A percentile compares a stretch with the other conserved stretches of the same genome.
Conservation (phyloP, 176 grass and related monocot species). For the Aegilops bicornis region DNA sequence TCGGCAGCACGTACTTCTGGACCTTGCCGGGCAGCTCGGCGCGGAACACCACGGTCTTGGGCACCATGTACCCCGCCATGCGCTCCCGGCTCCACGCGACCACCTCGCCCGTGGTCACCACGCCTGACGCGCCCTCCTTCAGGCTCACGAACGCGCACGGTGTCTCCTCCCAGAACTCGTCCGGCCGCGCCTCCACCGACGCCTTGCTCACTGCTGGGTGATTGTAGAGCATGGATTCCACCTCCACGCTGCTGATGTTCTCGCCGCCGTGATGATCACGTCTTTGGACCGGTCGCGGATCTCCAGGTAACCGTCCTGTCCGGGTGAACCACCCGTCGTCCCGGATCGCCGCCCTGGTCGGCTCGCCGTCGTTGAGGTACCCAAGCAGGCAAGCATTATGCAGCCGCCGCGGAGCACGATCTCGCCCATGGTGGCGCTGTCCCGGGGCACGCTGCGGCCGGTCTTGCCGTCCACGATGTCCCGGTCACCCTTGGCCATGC, state of each 20-base stretch:
- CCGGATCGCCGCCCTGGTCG: too few species aligned
- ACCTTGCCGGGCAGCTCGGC: conserved; percentile 75
- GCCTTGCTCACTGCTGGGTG: conserved; percentile 74
- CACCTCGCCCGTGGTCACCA: conserved; percentile 52
- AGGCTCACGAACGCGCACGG: conserved; percentile 84
- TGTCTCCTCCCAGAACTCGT: conserved; percentile 85
- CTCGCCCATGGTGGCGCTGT: conserved; percentile 65
- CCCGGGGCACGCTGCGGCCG: conserved; percentile 42
- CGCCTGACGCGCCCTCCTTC: conserved; percentile 21
- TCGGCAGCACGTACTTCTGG: conserved; percentile 62
- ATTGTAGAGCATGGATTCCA: conserved; percentile 68
- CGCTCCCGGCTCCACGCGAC: too few species aligned
- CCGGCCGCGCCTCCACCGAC: conserved; percentile 68
- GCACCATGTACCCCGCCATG: too few species aligned
- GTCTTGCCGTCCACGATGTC: conserved; percentile 57
- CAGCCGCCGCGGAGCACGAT: conserved; percentile 64
- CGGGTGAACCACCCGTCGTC: conserved; percentile 92
- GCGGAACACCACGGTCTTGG: conserved; percentile 59
- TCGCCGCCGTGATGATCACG: conserved; percentile 93
- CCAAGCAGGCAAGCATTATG: too few species aligned
- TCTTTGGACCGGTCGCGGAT: conserved; percentile 91
- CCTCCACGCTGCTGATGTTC: conserved; percentile 97
- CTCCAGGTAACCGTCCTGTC: conserved; percentile 79
- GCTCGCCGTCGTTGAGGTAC: conserved; percentile 59
- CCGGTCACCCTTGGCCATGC: conserved; percentile 36